These are phyloP conservation scores for Plasmodium vinckei DNA, from an alignment of 169 alveolate genomes.

Conservation along the genomic window DNA sequence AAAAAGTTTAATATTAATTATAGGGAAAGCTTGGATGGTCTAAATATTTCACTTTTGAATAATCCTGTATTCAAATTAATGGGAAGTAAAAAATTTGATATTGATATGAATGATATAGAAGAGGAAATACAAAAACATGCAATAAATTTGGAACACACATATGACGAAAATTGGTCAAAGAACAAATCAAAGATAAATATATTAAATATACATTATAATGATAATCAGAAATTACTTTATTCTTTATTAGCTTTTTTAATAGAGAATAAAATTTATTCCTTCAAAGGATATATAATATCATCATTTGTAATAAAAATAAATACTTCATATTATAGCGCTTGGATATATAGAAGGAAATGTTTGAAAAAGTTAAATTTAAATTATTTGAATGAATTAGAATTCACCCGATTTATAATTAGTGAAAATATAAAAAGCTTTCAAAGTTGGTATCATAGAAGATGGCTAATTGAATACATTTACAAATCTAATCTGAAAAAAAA, in stretches of 20 bases:
- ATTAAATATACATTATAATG: constrained; percentile 60
- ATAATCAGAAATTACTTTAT: constrained; percentile 25
- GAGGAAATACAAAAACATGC: constrained; percentile 12
- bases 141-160: neutral
- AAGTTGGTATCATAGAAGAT: constrained; percentile 77
- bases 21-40: constrained; percentile 28
- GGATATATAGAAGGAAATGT: constrained; percentile 74
- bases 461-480: constrained; percentile 68
- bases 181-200: constrained; percentile 29
- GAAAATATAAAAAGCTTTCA: constrained; percentile 74
- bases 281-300: constrained; percentile 65
- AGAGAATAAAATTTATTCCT: constrained; percentile 55
- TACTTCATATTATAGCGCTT: constrained; percentile 71
- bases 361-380: constrained; percentile 50
- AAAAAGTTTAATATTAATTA: constrained; percentile 23
- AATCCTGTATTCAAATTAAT: constrained; percentile 7
- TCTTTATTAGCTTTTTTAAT: constrained; percentile 42
- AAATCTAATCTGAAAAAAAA: constrained; percentile 1
- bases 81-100: constrained; percentile 2
- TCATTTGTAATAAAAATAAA: constrained; percentile 43
- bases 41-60: constrained; percentile 2
- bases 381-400: constrained; percentile 52
- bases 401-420: constrained; percentile 27
- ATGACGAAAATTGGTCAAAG: constrained; percentile 1
- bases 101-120: constrained; percentile 28